Percentiles rank a stretch among this genome's conserved stretches.
These are phyloP conservation scores for Bruguiera gymnorhiza DNA, from an alignment of 345 rosid species.

Conservation along the genomic window DNA sequence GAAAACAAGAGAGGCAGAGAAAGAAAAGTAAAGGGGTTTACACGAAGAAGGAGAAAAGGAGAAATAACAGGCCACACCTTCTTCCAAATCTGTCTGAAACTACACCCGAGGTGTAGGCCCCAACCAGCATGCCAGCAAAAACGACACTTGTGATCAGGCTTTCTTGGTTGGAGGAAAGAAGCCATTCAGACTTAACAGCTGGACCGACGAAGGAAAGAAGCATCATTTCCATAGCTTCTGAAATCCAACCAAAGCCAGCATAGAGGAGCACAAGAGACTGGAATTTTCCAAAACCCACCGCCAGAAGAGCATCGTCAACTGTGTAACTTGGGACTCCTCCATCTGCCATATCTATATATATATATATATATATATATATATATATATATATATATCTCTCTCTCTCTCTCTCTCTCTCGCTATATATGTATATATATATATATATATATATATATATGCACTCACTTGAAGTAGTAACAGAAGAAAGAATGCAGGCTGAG, in stretches of 20 bases:
- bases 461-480: too few relatives aligned
- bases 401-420: too few relatives aligned
- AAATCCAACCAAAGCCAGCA: slow-evolving; percentile 83
- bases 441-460: too few relatives aligned
- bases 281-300: slow-evolving; percentile 75
- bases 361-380: too few relatives aligned
- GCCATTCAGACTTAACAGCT: slow-evolving; percentile 64
- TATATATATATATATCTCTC: too few relatives aligned
- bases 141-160: slow-evolving; percentile 68
- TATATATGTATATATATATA: too few relatives aligned
- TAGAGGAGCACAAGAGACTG: slow-evolving; percentile 61
- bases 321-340: slow-evolving; percentile 39
- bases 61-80: slow-evolving; percentile 38
- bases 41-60: neutral
- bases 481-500: too few relatives aligned
- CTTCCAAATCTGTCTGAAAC: slow-evolving; percentile 76
- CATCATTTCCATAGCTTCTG: slow-evolving; percentile 94
- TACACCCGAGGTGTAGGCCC: slow-evolving; percentile 79
- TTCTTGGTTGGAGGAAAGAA: slow-evolving; percentile 60
- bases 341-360: slow-evolving; percentile 26
- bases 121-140: slow-evolving; percentile 78
- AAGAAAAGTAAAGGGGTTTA: neutral
- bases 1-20: neutral
- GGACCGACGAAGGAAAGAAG: slow-evolving; percentile 83
- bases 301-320: slow-evolving; percentile 75